Base-by-base conservation (phyloP, 1,284 basidiomycete species). In the Rhodotorula sp. region DNA sequence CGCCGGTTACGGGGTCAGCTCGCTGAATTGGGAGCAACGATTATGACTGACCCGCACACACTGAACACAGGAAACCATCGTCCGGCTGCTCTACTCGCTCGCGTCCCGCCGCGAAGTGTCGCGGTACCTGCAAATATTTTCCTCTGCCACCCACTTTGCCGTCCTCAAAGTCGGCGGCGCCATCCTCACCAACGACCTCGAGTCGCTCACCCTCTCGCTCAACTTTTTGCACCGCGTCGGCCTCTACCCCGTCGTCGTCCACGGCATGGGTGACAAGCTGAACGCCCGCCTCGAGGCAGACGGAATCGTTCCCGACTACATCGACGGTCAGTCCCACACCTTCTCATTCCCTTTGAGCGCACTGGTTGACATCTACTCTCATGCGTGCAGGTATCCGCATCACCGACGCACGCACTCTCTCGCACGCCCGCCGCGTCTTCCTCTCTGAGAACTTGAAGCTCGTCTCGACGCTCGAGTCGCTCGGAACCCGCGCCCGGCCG, bases 41-140 rank as follows among this genome's bases (percentile, higher is more conserved):
- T 5, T 6, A 15, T 26, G 23, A 8, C 45, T n/a, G 7, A 31
- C 19, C 4, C 8, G 16, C 16, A 5, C 5, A 8, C 19, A 12
- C 19, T 6, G 2, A 8, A 14, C 4, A 52, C 68, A 76, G 77
- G 78, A 79, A 66, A 78, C 78, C 12, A 78, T 79, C 61, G 72
- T 93, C 66, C 89, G 94, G 64, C 85, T 97, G 28, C 86, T 97
- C 57, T 97, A 97, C 83, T 97, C 93, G 50, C 90, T 97, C 75
- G 94, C 94, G 62, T 92, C 91, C 38, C 93, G 95, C 79, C 90
- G 93, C 76, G 94, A 97, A 82, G 94, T 97, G 73, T 93, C 95
- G 81, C 89, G 94, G 77, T 94, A 97, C 84, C 89, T 97, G 60
- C 89, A 94, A 66, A 97, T 97, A 80, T 97, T 97, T 81, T 93